phyloP scores from a whole-genome alignment of 1,139 yeast species.

The Trichomonascaceae sp. region DNA sequence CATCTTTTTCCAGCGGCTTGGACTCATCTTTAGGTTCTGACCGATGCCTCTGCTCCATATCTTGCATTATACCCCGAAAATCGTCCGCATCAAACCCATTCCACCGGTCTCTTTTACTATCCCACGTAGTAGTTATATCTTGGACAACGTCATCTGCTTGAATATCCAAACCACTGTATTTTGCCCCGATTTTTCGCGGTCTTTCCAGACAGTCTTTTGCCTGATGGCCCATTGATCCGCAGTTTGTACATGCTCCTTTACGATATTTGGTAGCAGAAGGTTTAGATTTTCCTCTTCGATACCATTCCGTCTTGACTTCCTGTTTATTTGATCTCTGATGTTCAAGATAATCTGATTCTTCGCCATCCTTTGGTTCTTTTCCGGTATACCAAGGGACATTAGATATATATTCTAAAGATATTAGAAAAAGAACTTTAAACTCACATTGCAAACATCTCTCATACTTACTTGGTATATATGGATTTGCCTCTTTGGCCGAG shows the following conservation, averaged over 20 bases:
- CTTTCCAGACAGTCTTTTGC: slow-evolving; percentile 46
- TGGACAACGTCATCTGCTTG: slow-evolving; percentile 28
- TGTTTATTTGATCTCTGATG: slow-evolving; percentile 43
- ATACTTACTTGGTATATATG: slow-evolving; percentile 28
- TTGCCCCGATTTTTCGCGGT: slow-evolving; percentile 40
- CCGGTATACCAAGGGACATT: slow-evolving; percentile 48
- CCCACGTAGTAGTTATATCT: slow-evolving; percentile 40
- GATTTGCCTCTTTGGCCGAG: slow-evolving; percentile 25
- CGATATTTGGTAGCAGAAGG: slow-evolving; percentile 33
- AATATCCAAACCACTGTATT: slow-evolving; percentile 29
- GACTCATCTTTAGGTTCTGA: slow-evolving; percentile 10
- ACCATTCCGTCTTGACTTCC: slow-evolving; percentile 28
- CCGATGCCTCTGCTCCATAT: slow-evolving; percentile 36
- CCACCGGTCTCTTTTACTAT: slow-evolving; percentile 72
- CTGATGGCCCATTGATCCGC: slow-evolving; percentile 46
- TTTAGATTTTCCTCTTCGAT: slow-evolving; percentile 27
- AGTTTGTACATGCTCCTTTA: slow-evolving; percentile 45
- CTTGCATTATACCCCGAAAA: slow-evolving; percentile 46
- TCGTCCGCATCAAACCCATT: slow-evolving; percentile 62
- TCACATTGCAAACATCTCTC: too few relatives aligned
- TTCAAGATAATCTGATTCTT: slow-evolving; percentile 38
- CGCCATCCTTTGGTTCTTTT: slow-evolving; percentile 18
- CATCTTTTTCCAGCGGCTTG: slow-evolving; percentile 5
- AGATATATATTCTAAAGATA: slow-evolving; percentile 15
- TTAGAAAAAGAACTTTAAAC: too few relatives aligned